phyloP scores from a whole-genome alignment of 2,329 filamentous ascomycete species.

The Hypoxylon sp. region DNA sequence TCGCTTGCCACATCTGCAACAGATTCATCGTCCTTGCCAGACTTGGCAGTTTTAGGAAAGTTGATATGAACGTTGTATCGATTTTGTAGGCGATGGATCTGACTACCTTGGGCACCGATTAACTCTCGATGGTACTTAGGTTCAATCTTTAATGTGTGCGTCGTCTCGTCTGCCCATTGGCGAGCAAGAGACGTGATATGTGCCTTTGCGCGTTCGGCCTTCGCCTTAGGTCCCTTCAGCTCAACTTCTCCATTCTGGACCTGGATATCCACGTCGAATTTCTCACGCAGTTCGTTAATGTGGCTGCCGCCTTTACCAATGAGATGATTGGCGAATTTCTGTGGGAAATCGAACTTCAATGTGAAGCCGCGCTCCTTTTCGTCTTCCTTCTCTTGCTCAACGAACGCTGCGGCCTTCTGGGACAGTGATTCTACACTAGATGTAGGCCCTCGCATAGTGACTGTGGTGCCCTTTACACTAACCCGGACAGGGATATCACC shows the following conservation, averaged over 20 bases:
- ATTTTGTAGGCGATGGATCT: conserved; percentile 92
- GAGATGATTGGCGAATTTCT: conserved; percentile 91
- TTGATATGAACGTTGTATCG: conserved; percentile 96
- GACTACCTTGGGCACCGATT: conserved; percentile 87
- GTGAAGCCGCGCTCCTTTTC: conserved; percentile 94
- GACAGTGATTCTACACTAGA: conserved; percentile 79
- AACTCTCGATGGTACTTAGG: conserved; percentile 95
- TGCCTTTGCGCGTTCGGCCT: conserved; percentile 87
- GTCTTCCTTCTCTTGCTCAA: conserved; percentile 90
- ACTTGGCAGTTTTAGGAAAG: conserved; percentile 82
- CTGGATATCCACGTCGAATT: conserved; percentile 82
- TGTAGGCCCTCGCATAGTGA: conserved; percentile 83
- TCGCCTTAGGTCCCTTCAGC: conserved; percentile 94
- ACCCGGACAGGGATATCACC: conserved; percentile 74
- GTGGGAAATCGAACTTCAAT: conserved; percentile 90
- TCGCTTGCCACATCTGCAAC: conserved; percentile 79
- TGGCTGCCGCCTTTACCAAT: conserved; percentile 78
- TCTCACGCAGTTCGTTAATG: conserved; percentile 75
- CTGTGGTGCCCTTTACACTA: conserved; percentile 69
- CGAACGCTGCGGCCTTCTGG: conserved; percentile 81
- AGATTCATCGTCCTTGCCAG: conserved; percentile 77
- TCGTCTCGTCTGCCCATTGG: conserved; percentile 91
- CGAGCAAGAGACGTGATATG: conserved; percentile 85
- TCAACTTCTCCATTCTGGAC: conserved; percentile 95
- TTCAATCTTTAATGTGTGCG: conserved; percentile 88